Evolutionary conservation across 2,329 filamentous ascomycete species (phyloP).

Genomic region (Chrysoporthe puriensis): DNA sequence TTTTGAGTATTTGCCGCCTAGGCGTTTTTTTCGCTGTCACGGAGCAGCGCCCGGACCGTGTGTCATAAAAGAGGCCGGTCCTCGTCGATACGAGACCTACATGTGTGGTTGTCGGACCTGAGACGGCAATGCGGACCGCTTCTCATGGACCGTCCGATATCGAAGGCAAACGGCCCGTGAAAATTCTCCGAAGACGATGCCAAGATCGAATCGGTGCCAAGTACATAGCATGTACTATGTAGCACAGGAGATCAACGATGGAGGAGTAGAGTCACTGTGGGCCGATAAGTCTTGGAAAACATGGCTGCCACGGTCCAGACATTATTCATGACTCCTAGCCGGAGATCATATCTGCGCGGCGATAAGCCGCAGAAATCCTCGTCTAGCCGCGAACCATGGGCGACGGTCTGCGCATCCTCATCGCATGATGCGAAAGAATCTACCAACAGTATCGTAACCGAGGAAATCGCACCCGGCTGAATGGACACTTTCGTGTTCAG

Average conservation of each 20-base stretch:
- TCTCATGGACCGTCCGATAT: neutral
- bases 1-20: neutral
- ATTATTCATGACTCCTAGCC: neutral
- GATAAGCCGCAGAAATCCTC: constrained; percentile 1
- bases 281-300: neutral
- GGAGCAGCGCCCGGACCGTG: neutral
- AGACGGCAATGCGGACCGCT: neutral
- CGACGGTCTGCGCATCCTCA: neutral
- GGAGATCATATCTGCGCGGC: neutral
- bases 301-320: neutral
- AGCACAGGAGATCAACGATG: neutral
- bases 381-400: neutral
- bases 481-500: constrained; percentile 21
- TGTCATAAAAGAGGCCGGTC: neutral
- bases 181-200: neutral
- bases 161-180: neutral
- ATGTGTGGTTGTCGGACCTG: neutral
- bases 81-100: neutral
- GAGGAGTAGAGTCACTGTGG: neutral
- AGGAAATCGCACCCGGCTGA: constrained; percentile 18
- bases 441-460: constrained; percentile 22
- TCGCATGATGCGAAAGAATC: constrained; percentile 19
- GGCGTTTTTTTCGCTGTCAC: neutral
- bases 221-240: neutral
- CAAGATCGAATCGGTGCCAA: neutral